Percentiles rank a stretch among this genome's conserved stretches.
Evolutionary conservation across 306 rosid genomes (phyloP).

Genomic region (Trichosanthes cucumerina): DNA sequence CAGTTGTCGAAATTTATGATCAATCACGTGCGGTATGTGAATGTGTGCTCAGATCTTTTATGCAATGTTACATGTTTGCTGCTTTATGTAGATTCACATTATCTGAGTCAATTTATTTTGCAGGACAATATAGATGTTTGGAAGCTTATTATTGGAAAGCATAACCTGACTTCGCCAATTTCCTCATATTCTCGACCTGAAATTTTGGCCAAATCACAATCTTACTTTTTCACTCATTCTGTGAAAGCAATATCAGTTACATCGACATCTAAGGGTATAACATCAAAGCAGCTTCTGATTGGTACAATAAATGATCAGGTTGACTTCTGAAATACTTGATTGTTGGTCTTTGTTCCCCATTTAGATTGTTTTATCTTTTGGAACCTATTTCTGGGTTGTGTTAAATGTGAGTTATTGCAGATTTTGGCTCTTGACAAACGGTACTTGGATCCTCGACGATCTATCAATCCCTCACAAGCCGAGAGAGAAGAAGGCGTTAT

Average conservation of each 20-base stretch:
- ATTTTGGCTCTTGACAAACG: slow-evolving; percentile 96
- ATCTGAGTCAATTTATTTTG: slow-evolving; percentile 10
- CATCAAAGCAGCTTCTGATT: slow-evolving; percentile 91
- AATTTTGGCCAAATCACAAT: slow-evolving; percentile 63
- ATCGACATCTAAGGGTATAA: slow-evolving; percentile 85
- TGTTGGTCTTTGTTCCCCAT: not conserved
- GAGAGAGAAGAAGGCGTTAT: slow-evolving; percentile 96
- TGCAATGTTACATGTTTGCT: slow-evolving; percentile 3
- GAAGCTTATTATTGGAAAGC: slow-evolving; percentile 94
- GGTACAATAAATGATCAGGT: slow-evolving; percentile 96
- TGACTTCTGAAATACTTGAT: not conserved
- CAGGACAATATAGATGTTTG: slow-evolving; percentile 89
- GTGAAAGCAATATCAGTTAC: slow-evolving; percentile 87
- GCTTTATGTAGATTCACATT: not conserved
- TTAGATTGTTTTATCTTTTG: not conserved
- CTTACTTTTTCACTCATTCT: slow-evolving; percentile 83
- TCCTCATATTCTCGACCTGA: slow-evolving; percentile 87
- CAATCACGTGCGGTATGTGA: slow-evolving; percentile 88
- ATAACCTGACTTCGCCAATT: slow-evolving; percentile 83
- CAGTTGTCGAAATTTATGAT: slow-evolving; percentile 92
- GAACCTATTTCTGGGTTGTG: too few species aligned
- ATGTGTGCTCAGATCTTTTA: slow-evolving; percentile 14
- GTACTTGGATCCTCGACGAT: slow-evolving; percentile 78
- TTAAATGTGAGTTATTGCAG: slow-evolving; percentile 25
- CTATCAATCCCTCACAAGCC: slow-evolving; percentile 69